Conservation (phyloP, 352 stramenopile genomes). For the Pythium insidiosum region DNA sequence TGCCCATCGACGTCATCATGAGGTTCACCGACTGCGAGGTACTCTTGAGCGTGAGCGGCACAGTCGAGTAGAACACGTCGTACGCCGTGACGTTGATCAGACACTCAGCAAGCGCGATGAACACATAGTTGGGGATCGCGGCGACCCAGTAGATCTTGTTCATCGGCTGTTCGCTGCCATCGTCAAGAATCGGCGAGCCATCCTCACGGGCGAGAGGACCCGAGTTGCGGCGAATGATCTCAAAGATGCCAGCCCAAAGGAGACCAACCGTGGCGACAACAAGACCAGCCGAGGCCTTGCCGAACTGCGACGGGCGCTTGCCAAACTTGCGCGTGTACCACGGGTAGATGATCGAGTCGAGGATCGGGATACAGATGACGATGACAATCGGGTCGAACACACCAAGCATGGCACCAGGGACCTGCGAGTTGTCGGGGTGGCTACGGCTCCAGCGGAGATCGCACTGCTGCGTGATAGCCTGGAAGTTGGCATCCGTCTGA, state of each 20-base stretch:
- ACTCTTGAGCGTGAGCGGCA: constrained; percentile 49
- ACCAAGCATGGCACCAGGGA: constrained; percentile 41
- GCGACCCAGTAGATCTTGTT: constrained; percentile 47
- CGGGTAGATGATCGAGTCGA: constrained; percentile 24
- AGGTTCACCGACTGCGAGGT: constrained; percentile 49
- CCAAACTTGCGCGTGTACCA: constrained; percentile 16
- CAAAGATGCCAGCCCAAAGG: constrained; percentile 39
- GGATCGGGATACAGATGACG: constrained; percentile 24
- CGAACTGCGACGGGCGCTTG: constrained; percentile 23
- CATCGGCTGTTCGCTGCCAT: constrained; percentile 35
- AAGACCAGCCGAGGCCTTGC: constrained; percentile 25
- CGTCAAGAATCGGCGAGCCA: constrained; percentile 25
- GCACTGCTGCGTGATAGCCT: constrained; percentile 59
- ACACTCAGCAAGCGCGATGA: constrained; percentile 45
- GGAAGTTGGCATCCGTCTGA: constrained; percentile 60
- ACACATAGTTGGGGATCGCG: constrained; percentile 46
- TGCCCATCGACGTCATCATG: constrained; percentile 50
- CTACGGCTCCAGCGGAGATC: constrained; percentile 35
- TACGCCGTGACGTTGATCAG: constrained; percentile 57
- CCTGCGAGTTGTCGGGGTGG: constrained; percentile 26
- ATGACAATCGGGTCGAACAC: constrained; percentile 26
- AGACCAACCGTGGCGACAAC: constrained; percentile 24
- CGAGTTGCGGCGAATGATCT: constrained; percentile 42
- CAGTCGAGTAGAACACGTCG: constrained; percentile 50
- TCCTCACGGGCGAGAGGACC: constrained; percentile 24